Evolutionary conservation across 495 filamentous ascomycete species (phyloP).

Genomic region (Penicillium nucicola): DNA sequence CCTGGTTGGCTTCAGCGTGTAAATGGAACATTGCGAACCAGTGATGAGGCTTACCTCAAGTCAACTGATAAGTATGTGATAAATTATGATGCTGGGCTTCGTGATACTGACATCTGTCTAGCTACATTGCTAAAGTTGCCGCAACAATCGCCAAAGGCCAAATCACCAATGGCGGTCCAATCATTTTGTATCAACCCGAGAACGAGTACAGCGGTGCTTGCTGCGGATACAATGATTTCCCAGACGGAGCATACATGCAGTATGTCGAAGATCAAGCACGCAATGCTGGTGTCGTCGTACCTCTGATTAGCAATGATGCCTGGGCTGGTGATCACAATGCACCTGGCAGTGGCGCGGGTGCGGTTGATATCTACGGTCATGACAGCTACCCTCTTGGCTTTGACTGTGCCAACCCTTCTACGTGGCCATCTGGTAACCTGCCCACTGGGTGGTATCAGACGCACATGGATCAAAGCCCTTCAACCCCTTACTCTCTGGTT

Average conservation of each 20-base stretch:
- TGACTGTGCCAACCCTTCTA: constrained; percentile 52
- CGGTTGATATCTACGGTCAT: constrained; percentile 76
- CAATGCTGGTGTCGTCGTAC: constrained; percentile 67
- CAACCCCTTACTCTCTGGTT: constrained; percentile 64
- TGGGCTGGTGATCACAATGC: constrained; percentile 54
- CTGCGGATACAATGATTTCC: constrained; percentile 40
- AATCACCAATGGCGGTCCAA: constrained; percentile 74
- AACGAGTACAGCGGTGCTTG: constrained; percentile 65
- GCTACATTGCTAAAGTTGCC: constrained; percentile 46
- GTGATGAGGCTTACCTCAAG: constrained; percentile 56
- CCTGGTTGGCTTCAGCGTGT: constrained; percentile 66
- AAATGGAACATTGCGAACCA: constrained; percentile 57
- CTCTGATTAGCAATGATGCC: constrained; percentile 76
- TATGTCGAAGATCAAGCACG: constrained; percentile 66
- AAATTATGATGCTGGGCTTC: not conserved
- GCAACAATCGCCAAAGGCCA: constrained; percentile 68
- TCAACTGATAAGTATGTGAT: constrained; percentile 56
- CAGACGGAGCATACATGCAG: constrained; percentile 63
- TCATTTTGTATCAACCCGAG: constrained; percentile 76
- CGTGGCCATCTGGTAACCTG: constrained; percentile 46
- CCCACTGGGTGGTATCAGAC: constrained; percentile 43
- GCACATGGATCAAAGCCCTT: constrained; percentile 59
- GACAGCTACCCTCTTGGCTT: constrained; percentile 70
- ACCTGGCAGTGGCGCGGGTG: constrained; percentile 60
- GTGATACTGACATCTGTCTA: constrained; percentile 7